These are phyloP conservation scores for Talaromyces sp. DNA, from an alignment of 2,329 filamentous ascomycete genomes.

Conservation along the genomic window DNA sequence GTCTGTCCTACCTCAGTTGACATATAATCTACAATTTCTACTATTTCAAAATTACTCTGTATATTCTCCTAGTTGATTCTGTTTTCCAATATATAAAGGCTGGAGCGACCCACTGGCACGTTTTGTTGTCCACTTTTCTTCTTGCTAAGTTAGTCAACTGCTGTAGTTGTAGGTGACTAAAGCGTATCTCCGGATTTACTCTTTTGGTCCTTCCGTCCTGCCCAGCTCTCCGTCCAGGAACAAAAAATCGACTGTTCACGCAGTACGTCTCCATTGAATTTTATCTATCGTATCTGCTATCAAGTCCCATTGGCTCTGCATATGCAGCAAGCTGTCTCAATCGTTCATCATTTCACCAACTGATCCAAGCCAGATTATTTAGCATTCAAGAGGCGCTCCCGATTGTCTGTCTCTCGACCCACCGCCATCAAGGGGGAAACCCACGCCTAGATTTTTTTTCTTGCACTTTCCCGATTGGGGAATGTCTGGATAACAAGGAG, in stretches of 20 bases:
- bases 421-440: conserved; percentile 27
- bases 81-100: not conserved
- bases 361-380: not conserved
- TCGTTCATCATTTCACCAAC: not conserved
- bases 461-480: not conserved
- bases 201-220: conserved; percentile 20
- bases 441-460: not conserved
- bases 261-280: not conserved
- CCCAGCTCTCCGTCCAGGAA: not conserved
- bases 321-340: not conserved
- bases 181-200: conserved; percentile 22
- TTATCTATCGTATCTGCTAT: not conserved
- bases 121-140: not conserved
- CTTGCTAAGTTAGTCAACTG: not conserved
- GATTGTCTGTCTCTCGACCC: conserved; percentile 22
- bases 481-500: not conserved
- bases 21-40: not conserved
- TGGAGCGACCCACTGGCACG: not conserved
- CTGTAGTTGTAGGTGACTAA: not conserved
- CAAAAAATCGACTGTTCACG: not conserved
- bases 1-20: not conserved
- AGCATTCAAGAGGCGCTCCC: not conserved
- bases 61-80: too few species aligned
- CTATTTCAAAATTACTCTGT: too few species aligned
- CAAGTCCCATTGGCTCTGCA: not conserved